Conservation (phyloP, 2,329 filamentous ascomycete genomes). For the Coniochaeta pulveracea region DNA sequence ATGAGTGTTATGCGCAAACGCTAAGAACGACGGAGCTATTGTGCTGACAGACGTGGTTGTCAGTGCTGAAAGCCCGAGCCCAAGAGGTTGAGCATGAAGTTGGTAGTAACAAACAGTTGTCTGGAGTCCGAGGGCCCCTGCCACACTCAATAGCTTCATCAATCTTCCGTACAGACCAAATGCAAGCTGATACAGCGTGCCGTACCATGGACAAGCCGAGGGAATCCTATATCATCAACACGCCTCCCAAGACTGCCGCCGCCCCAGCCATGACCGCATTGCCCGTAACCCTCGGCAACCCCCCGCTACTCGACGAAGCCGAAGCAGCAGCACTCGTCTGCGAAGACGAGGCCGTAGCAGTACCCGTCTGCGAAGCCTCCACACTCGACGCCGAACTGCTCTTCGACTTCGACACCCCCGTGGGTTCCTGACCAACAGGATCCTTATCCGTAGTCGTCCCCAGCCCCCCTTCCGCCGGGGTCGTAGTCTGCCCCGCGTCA, state of each 20-base stretch:
- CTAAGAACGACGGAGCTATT: too few relatives aligned
- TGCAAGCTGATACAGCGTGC: too few relatives aligned
- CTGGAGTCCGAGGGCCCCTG: too few relatives aligned
- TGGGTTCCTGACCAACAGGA: conserved; percentile 5
- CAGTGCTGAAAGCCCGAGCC: too few relatives aligned
- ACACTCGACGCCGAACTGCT: too few relatives aligned
- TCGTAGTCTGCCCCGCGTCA: conserved; percentile 9
- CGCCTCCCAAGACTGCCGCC: conserved; percentile 9
- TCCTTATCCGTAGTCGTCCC: conserved; percentile 18
- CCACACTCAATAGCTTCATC: too few relatives aligned
- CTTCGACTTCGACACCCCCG: conserved; percentile 8
- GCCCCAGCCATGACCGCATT: conserved; percentile 10
- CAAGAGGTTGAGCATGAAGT: too few relatives aligned
- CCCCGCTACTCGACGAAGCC: conserved; percentile 6
- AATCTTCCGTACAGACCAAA: too few relatives aligned
- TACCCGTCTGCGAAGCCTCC: conserved; percentile 9
- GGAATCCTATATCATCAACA: conserved; percentile 5
- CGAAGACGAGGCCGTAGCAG: conserved; percentile 6
- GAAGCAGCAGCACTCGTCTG: conserved; percentile 2
- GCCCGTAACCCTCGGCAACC: conserved; percentile 7
- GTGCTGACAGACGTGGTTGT: too few relatives aligned
- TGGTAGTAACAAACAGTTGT: too few relatives aligned
- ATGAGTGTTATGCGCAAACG: too few relatives aligned
- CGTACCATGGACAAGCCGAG: too few relatives aligned
- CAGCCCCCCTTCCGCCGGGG: conserved; percentile 15